A percentile compares a stretch with the other conserved stretches of the same genome.
Conservation (phyloP, 768 basidiomycete genomes). For the Auriculariales sp. region DNA sequence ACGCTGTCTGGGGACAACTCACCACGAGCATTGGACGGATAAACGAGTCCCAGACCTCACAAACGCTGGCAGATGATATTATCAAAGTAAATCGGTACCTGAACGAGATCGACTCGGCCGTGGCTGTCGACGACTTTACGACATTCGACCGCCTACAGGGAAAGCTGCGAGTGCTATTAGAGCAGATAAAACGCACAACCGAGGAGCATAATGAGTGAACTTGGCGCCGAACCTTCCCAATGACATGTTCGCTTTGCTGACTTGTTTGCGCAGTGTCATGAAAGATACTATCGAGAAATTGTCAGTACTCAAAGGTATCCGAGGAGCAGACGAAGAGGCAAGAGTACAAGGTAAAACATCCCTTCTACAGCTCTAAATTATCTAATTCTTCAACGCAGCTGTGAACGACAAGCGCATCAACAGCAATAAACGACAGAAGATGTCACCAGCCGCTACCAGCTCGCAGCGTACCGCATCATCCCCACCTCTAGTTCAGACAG, state of each 20-base stretch:
- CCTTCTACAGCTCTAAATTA: not conserved
- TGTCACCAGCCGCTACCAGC: slow-evolving; percentile 40
- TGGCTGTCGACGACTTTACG: not conserved
- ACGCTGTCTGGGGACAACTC: slow-evolving; percentile 64
- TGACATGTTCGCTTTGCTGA: not conserved
- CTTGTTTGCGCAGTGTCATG: not conserved
- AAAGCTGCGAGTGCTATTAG: not conserved
- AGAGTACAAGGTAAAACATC: not conserved
- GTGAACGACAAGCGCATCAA: slow-evolving; percentile 21
- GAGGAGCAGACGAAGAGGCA: not conserved
- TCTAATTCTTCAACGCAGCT: not conserved
- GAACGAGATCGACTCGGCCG: not conserved
- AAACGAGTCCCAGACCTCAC: not conserved
- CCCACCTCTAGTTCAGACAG: not conserved
- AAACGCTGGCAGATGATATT: not conserved
- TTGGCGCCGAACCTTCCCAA: not conserved
- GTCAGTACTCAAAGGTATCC: not conserved
- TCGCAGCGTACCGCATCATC: slow-evolving; percentile 16
- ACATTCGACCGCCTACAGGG: not conserved
- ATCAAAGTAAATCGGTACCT: not conserved
- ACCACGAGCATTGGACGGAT: slow-evolving; percentile 41
- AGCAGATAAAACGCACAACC: not conserved
- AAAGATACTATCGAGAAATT: not conserved
- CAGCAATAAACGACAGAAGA: slow-evolving; percentile 32
- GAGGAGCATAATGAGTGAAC: not conserved